phyloP scores from a whole-genome alignment of 108 stramenopile genomes.

The Nitzschia inconspicua region DNA sequence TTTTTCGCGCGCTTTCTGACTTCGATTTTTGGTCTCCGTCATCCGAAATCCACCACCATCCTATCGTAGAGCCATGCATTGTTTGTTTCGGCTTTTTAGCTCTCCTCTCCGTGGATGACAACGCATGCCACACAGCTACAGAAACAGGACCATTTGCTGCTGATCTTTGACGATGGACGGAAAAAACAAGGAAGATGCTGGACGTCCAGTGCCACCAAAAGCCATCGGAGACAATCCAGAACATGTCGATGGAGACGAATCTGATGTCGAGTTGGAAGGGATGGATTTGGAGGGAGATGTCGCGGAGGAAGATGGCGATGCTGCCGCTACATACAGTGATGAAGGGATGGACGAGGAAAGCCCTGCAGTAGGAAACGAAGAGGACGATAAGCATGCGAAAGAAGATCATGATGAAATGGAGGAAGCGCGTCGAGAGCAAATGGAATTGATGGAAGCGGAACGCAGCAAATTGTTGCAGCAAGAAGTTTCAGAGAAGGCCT shows the following conservation, averaged over 20 bases:
- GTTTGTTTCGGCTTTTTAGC: too few relatives aligned
- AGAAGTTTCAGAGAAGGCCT: conserved; percentile 4
- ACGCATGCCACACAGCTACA: too few relatives aligned
- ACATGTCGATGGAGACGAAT: conserved; percentile 35
- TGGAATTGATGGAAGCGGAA: conserved; percentile 70
- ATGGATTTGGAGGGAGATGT: conserved; percentile 58
- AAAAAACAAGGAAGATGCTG: too few relatives aligned
- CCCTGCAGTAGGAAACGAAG: conserved; percentile 23
- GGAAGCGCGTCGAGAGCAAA: conserved; percentile 57
- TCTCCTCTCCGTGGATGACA: too few relatives aligned
- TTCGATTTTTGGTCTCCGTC: too few relatives aligned
- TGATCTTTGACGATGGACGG: too few relatives aligned
- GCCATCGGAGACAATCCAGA: too few relatives aligned
- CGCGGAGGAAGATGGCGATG: conserved; percentile 14
- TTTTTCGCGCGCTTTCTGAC: too few relatives aligned
- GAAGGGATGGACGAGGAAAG: conserved; percentile 31
- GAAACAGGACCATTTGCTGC: too few relatives aligned
- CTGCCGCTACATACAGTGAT: background rate
- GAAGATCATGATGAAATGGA: conserved; percentile 55
- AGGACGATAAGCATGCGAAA: conserved; percentile 12
- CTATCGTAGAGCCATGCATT: too few relatives aligned
- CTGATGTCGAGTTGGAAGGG: conserved; percentile 57
- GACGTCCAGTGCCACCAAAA: too few relatives aligned
- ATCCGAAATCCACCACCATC: too few relatives aligned
- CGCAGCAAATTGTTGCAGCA: conserved; percentile 23